Evolutionary conservation across 2,329 filamentous ascomycete genomes (phyloP).

Genomic region (Aspergillus hortae): DNA sequence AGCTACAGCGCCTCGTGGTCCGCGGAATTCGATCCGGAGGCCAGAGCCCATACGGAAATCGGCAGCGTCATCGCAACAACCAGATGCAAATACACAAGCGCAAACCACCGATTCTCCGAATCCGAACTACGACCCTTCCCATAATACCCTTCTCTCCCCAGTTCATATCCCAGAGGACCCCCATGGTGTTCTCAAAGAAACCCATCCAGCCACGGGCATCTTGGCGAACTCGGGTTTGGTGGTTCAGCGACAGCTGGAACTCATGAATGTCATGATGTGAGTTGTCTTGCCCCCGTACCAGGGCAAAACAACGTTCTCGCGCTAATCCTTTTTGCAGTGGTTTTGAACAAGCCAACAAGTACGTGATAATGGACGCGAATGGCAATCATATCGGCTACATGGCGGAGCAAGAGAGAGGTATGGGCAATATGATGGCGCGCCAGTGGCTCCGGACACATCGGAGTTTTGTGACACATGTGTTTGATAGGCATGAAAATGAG

Average conservation of each 20-base stretch:
- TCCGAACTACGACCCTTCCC: slow-evolving; percentile 38
- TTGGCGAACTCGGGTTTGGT: slow-evolving; percentile 61
- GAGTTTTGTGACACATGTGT: slow-evolving; percentile 63
- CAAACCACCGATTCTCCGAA: slow-evolving; percentile 32
- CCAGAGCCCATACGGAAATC: slow-evolving; percentile 18
- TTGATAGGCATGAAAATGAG: slow-evolving; percentile 59
- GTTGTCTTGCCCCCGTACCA: slow-evolving; percentile 9
- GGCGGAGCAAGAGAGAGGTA: slow-evolving; percentile 59
- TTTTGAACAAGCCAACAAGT: slow-evolving; percentile 65
- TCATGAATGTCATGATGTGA: slow-evolving; percentile 62
- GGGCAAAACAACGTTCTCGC: too few species aligned
- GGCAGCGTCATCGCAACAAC: slow-evolving; percentile 3
- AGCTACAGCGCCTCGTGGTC: slow-evolving; percentile 20
- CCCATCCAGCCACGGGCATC: slow-evolving; percentile 56
- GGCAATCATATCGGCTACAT: slow-evolving; percentile 63
- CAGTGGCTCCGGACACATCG: slow-evolving; percentile 62
- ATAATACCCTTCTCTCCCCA: slow-evolving; percentile 54
- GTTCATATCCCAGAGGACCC: slow-evolving; percentile 61
- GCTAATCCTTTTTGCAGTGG: slow-evolving; percentile 34
- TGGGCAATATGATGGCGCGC: slow-evolving; percentile 54
- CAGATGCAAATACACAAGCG: slow-evolving; percentile 10
- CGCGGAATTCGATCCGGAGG: slow-evolving; percentile 28
- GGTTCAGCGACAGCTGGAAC: slow-evolving; percentile 60
- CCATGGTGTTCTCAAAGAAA: slow-evolving; percentile 54
- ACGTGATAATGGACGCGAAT: slow-evolving; percentile 62